Evolutionary conservation across 495 filamentous ascomycete species (phyloP), one percentile per base, ranked within the genome.

Genomic region (Aspergillus taichungensis): DNA sequence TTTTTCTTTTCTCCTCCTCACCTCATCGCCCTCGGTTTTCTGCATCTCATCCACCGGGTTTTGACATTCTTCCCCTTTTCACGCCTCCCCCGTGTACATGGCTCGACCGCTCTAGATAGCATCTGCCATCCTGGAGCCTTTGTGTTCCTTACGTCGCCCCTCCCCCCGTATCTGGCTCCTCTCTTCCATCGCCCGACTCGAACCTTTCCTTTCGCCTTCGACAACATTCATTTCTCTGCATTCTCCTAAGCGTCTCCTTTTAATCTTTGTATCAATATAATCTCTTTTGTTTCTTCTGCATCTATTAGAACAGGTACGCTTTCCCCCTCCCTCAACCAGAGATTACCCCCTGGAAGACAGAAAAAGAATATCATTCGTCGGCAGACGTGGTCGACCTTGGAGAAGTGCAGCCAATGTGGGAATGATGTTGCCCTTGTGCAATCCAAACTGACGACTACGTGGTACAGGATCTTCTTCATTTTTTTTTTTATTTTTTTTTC

Each of bases 241-340:
- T 66, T 54, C 35, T 54, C 39, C 52, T 39, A 39, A 57, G 52
- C 59, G 57, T 56, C 44, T 49, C 13, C 12, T 46, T 51, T 59
- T 58, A 53, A 58, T 62, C 46, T 46, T 56, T 68, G 63, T 67
- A 68, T 54, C 51, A 62, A 54, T 64, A 64, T 68, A 65, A 51
- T 57, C 50, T 51, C 61, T 60, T 46, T 46, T 49, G 52, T 51
- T 62, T 60, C 46, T 46, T 49, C 52, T 42, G 50, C 53, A 56
- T 55, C 58, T 62, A 35, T 62, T 60, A 66, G 59, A 67, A 51
- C 61, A 68, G 66, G 66, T 69, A 61, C 49, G 56, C 18, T 31
- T 5, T 14, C 30, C n/a, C 14, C 39, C 30, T n/a, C n/a, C 6
- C 36, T 28, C 33, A 24, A 24, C 4, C 18, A 24, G 18, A 2